Percentiles rank a stretch among this genome's conserved stretches.
Conservation (phyloP, 1,284 basidiomycete species). For the Boletus semigastroideus region DNA sequence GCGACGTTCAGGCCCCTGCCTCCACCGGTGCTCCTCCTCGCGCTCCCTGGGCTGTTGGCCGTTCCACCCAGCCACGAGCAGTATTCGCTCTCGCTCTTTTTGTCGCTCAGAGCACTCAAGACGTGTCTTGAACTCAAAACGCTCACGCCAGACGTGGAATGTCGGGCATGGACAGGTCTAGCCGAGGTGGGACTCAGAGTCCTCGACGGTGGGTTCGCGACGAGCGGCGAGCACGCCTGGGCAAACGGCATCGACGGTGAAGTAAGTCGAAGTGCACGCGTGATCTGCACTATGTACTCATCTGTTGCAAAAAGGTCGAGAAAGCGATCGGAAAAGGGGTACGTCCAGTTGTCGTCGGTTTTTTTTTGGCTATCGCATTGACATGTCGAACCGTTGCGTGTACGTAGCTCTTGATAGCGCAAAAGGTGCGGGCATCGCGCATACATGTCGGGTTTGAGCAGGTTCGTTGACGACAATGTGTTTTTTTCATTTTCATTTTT, state of each 20-base stretch:
- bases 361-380: not conserved
- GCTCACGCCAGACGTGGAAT: conserved; percentile 61
- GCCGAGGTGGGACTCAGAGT: conserved; percentile 65
- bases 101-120: conserved; percentile 55
- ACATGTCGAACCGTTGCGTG: no score
- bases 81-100: conserved; percentile 51
- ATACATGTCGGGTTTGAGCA: conserved; percentile 8
- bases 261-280: conserved; percentile 34
- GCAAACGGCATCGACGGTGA: conserved; percentile 50
- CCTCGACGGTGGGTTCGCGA: conserved; percentile 44
- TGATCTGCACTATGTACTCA: conserved; percentile 3
- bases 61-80: conserved; percentile 61
- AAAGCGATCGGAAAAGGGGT: conserved; percentile 52
- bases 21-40: conserved; percentile 51
- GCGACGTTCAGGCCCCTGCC: conserved; percentile 40
- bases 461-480: conserved; percentile 16
- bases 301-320: conserved; percentile 40
- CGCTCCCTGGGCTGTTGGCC: conserved; percentile 55
- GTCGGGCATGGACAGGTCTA: conserved; percentile 63
- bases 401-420: conserved; percentile 55
- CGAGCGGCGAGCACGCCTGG: conserved; percentile 42
- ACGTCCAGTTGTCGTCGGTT: conserved; percentile 16
- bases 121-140: conserved; percentile 50
- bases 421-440: conserved; percentile 46
- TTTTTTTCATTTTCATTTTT: no score